A percentile compares a stretch with the other conserved stretches of the same genome.
phyloP scores from a whole-genome alignment of 176 grass and related monocot species.

The Elymus sibiricus region DNA sequence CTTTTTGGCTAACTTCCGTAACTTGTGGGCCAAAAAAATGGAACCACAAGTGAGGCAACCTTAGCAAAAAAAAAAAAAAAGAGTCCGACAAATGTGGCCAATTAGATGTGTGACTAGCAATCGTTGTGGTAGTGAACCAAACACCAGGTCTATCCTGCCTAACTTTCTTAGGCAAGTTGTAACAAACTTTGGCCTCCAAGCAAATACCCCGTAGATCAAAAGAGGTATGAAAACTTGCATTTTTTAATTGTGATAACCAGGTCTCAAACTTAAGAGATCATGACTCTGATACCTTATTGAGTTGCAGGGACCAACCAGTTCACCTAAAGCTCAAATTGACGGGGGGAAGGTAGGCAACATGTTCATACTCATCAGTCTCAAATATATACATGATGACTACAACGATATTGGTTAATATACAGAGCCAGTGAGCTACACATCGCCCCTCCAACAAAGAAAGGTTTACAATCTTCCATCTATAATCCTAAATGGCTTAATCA shows the following conservation, averaged over 20 bases:
- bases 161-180: not conserved
- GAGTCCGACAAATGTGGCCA: not conserved
- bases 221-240: not conserved
- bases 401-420: not conserved
- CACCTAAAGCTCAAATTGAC: not conserved
- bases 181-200: not conserved
- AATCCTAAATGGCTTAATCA: not conserved
- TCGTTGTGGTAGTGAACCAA: not conserved
- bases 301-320: not conserved
- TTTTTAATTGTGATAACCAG: not conserved
- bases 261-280: not conserved
- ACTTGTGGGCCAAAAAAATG: not conserved
- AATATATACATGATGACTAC: not conserved
- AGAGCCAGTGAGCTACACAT: not conserved
- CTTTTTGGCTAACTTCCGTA: not conserved
- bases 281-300: not conserved
- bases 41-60: not conserved
- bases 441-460: not conserved
- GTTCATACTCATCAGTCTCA: not conserved
- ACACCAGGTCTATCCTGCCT: not conserved
- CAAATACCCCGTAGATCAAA: not conserved
- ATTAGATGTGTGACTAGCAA: not conserved
- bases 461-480: not conserved
- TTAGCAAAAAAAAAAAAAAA: not conserved
- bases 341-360: not conserved